Percentiles rank a stretch among this genome's conserved stretches.
Evolutionary conservation across 2,329 filamentous ascomycete genomes (phyloP).

Genomic region (Cladophialophora bantiana): DNA sequence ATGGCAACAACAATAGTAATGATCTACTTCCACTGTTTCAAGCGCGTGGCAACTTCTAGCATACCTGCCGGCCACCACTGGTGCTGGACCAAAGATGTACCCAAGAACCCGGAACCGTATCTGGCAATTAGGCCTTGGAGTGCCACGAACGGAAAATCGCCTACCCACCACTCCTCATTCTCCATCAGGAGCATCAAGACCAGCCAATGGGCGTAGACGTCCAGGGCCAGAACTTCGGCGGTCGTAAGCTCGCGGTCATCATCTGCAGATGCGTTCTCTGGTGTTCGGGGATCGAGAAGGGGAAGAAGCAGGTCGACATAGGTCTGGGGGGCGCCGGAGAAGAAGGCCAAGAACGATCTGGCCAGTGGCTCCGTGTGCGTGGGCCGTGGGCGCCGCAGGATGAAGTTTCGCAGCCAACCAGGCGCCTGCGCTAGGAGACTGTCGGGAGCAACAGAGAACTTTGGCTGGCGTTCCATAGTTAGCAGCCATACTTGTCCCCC

Average conservation of each 20-base stretch:
- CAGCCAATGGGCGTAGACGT: background rate
- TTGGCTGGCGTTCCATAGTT: background rate
- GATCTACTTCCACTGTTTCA: background rate
- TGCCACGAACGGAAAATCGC: background rate
- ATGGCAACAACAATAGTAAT: background rate
- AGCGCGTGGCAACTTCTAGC: background rate
- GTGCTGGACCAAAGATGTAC: background rate
- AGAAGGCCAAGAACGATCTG: background rate
- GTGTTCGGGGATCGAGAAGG: background rate
- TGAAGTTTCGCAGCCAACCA: background rate
- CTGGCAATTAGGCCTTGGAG: background rate
- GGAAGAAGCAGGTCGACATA: background rate
- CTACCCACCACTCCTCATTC: conserved; percentile 4
- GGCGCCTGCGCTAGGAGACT: conserved; percentile 3
- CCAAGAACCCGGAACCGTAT: background rate
- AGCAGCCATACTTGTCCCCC: background rate
- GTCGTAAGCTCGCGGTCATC: background rate
- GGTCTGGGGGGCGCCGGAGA: conserved; percentile 1
- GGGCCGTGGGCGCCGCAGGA: background rate
- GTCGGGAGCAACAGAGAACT: background rate
- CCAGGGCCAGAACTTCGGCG: background rate
- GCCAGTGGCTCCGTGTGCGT: background rate
- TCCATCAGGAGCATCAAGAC: background rate
- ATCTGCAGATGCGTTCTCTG: background rate
- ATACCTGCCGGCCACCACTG: conserved; percentile 1